These are phyloP conservation scores for Alternaria novae-zelandiae DNA, from an alignment of 2,329 filamentous ascomycete genomes.

Conservation along the genomic window DNA sequence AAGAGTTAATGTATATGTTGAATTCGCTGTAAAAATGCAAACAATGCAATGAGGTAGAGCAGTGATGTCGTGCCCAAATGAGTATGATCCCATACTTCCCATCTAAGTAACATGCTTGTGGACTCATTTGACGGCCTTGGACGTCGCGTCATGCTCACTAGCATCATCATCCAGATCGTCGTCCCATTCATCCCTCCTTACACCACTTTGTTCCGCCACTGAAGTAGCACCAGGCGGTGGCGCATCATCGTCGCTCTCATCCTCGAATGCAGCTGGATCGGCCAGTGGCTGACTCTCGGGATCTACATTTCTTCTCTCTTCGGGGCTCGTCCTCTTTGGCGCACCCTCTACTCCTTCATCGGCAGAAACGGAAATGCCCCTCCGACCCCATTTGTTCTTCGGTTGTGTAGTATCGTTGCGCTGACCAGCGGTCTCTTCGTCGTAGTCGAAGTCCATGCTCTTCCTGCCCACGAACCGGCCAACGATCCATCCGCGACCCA, in stretches of 20 bases:
- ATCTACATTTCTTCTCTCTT: slow-evolving; percentile 23
- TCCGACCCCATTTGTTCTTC: slow-evolving; percentile 61
- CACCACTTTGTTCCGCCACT: slow-evolving; percentile 34
- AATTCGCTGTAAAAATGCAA: background rate
- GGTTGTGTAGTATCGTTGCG: slow-evolving; percentile 21
- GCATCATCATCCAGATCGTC: slow-evolving; percentile 47
- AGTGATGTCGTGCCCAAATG: background rate
- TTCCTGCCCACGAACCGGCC: slow-evolving; percentile 74
- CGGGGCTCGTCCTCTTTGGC: slow-evolving; percentile 26
- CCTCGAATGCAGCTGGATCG: slow-evolving; percentile 56
- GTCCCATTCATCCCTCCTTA: slow-evolving; percentile 49
- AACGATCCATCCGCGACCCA: slow-evolving; percentile 84
- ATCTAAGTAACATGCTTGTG: background rate
- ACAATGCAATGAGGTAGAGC: background rate
- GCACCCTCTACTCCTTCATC: slow-evolving; percentile 58
- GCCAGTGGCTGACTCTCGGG: slow-evolving; percentile 50
- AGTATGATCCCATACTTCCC: background rate
- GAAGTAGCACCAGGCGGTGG: slow-evolving; percentile 28
- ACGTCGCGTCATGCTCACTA: slow-evolving; percentile 30
- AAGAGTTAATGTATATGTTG: background rate
- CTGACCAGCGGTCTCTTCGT: slow-evolving; percentile 61
- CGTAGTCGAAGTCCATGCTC: slow-evolving; percentile 57
- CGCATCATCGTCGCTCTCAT: slow-evolving; percentile 52
- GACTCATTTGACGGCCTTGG: slow-evolving; percentile 18
- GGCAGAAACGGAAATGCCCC: slow-evolving; percentile 66